Evolutionary conservation across 108 stramenopile genomes (phyloP), one percentile per base, ranked within the genome.

Genomic region (Mediolabrus comicus): DNA sequence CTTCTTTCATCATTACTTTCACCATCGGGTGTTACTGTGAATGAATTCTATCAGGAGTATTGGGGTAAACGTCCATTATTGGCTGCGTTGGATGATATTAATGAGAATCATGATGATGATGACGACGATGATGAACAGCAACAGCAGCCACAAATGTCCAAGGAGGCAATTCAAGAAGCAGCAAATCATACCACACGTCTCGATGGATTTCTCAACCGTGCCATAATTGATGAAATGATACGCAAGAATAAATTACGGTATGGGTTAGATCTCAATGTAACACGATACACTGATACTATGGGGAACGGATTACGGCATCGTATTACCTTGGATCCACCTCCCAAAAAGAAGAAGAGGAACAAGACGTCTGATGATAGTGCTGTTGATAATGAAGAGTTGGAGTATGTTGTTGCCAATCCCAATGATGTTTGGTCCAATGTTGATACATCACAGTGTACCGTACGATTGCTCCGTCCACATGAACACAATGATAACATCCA

Each of bases 391-490:
- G 74, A 56, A 19, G 69, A 77, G 33, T 30, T 70, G 49, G 74
- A 72, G 51, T 88, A 72, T 54, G 75, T 87, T 3, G 65, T 82
- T 24, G 95, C 84, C 31, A 81, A 95, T 17, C 57, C 86, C 0
- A 71, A 72, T 1, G 93, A 94, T 60, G 84, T 97, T 19, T 92
- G 92, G 94, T 56, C 80, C 6, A 86, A 86, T 52, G 89, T 92
- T 46, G 81, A 90, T 27, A 57, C 86, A 24, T 70, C 86, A 27
- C 92, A 90, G 7, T 94, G 94, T 54, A 96, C 96, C 0, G 53
- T 99, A 34, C 92, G 98, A 26, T 76, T 99, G 3, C 81, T 95
- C 11, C 95, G 97, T 77, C 98, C 98, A 10, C 97, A 98, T 65
- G 86, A 95, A 54, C 89, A 96, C 61, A 72, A 58, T 52, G 94